A percentile compares a stretch with the other conserved stretches of the same genome.
Evolutionary conservation across 441 rosid genomes (phyloP).

Genomic region (Eutrema salsugineum): DNA sequence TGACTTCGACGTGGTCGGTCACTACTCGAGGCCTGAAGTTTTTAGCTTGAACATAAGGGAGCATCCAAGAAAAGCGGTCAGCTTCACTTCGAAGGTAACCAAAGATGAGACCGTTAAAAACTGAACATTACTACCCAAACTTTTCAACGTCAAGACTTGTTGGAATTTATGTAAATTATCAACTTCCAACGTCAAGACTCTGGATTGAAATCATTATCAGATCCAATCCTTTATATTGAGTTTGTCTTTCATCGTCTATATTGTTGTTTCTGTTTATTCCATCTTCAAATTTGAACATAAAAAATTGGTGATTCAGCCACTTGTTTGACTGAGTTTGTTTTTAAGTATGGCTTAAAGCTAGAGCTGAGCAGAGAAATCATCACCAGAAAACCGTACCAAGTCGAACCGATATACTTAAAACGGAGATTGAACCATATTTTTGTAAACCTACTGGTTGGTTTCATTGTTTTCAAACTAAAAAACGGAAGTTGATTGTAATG

Average conservation of each 20-base stretch:
- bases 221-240: not conserved
- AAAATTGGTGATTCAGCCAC: not conserved
- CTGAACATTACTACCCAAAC: not conserved
- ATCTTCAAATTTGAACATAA: not conserved
- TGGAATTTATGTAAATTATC: not conserved
- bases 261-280: not conserved
- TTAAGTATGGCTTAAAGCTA: not conserved
- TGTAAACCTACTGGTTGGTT: too few relatives aligned
- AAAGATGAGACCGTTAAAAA: slow-evolving; percentile 29
- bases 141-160: not conserved
- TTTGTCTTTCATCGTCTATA: not conserved
- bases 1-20: slow-evolving; percentile 92
- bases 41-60: slow-evolving; percentile 82
- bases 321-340: not conserved
- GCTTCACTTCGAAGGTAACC: slow-evolving; percentile 43
- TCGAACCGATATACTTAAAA: too few relatives aligned
- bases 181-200: not conserved
- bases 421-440: too few relatives aligned
- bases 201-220: not conserved
- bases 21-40: slow-evolving; percentile 89
- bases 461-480: too few relatives aligned
- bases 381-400: not conserved
- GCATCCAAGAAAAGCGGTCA: slow-evolving; percentile 67
- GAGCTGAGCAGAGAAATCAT: not conserved
- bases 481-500: too few relatives aligned